These are phyloP conservation scores for Elsinoe fawcettii DNA, from an alignment of 2,329 filamentous ascomycete genomes.

Conservation along the genomic window DNA sequence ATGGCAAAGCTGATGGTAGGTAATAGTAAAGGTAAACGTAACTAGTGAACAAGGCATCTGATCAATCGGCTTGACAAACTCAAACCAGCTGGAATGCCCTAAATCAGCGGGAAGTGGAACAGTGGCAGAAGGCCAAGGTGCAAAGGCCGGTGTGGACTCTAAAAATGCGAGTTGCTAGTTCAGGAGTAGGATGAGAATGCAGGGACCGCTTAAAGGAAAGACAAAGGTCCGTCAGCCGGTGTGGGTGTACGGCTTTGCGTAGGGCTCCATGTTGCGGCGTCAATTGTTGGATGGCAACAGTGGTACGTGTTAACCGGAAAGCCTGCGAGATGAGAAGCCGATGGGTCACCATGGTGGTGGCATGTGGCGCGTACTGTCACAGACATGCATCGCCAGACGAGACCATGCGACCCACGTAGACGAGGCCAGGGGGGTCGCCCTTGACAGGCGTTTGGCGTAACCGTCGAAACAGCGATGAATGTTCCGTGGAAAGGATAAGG, in stretches of 20 bases:
- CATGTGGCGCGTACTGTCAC: constrained; percentile 11
- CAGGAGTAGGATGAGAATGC: constrained; percentile 13
- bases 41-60: constrained; percentile 14
- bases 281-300: constrained; percentile 6
- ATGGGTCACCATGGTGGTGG: not conserved
- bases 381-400: constrained; percentile 6
- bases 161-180: constrained; percentile 15
- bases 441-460: constrained; percentile 13
- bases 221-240: constrained; percentile 13
- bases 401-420: constrained; percentile 2
- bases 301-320: constrained; percentile 13
- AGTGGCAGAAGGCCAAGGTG: not conserved
- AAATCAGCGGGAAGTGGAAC: constrained; percentile 12
- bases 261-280: constrained; percentile 10
- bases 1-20: constrained; percentile 14
- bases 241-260: constrained; percentile 4
- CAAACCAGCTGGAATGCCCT: constrained; percentile 5
- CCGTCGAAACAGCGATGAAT: constrained; percentile 13
- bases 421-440: not conserved
- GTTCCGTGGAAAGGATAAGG: constrained; percentile 5
- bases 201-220: constrained; percentile 14
- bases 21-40: constrained; percentile 16
- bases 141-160: constrained; percentile 8
- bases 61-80: constrained; percentile 11
- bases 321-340: constrained; percentile 1